Evolutionary conservation across 108 stramenopile genomes (phyloP).

Genomic region (Nitzschia palea): DNA sequence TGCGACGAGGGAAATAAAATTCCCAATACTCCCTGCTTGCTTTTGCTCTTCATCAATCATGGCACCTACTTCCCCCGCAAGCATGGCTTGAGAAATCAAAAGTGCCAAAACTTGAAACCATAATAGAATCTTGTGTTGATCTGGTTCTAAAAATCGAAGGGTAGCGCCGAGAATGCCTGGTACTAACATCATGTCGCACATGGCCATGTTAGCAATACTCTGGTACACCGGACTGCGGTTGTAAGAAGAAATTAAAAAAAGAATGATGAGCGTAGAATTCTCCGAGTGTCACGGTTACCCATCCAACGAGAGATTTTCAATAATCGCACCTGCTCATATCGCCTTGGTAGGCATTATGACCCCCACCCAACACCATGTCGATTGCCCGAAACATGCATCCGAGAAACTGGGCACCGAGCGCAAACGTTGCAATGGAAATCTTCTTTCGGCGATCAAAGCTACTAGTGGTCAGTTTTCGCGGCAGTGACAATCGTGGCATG

Average conservation of each 20-base stretch:
- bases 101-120: background rate
- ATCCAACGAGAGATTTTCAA: too few species aligned
- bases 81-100: constrained; percentile 10
- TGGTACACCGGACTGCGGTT: constrained; percentile 7
- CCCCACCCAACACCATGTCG: constrained; percentile 4
- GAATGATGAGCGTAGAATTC: too few species aligned
- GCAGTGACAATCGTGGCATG: background rate
- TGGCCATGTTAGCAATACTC: constrained; percentile 8
- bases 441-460: constrained; percentile 7
- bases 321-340: constrained; percentile 10
- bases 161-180: background rate
- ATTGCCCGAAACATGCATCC: background rate
- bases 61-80: constrained; percentile 6
- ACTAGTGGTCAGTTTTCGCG: background rate
- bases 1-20: constrained; percentile 7
- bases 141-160: constrained; percentile 10
- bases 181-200: constrained; percentile 10
- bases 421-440: background rate
- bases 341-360: background rate
- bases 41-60: constrained; percentile 9
- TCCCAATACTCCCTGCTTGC: constrained; percentile 10
- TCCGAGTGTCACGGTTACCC: too few species aligned
- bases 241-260: too few species aligned
- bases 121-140: constrained; percentile 5
- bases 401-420: constrained; percentile 1